Conservation (phyloP, 2,329 filamentous ascomycete species). For the Eurotiales sp. region DNA sequence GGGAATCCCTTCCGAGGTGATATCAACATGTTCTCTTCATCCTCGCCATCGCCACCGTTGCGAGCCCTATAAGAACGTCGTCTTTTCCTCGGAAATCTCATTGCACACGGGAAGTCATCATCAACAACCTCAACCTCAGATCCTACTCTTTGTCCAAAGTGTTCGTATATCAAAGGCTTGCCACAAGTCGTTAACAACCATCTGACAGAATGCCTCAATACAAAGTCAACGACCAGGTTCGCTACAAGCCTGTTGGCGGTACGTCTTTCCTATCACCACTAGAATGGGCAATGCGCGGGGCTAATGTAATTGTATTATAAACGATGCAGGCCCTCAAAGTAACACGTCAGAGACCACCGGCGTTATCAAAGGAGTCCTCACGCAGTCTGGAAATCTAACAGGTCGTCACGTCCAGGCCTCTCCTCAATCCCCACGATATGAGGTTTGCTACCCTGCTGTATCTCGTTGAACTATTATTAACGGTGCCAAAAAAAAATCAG, state of each 20-base stretch:
- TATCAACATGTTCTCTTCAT: neutral
- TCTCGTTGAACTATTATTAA: neutral
- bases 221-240: constrained; percentile 33
- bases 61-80: constrained; percentile 1
- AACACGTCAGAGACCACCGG: constrained; percentile 38
- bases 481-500: constrained; percentile 12
- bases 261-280: constrained; percentile 14
- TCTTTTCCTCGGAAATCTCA: neutral
- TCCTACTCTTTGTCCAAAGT: no score
- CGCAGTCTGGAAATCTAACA: constrained; percentile 28
- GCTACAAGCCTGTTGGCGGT: constrained; percentile 43
- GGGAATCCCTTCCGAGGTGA: constrained; percentile 3
- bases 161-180: no score
- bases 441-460: constrained; percentile 24
- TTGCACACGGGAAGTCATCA: neutral
- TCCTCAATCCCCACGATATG: constrained; percentile 34
- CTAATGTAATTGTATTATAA: no score
- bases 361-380: constrained; percentile 34
- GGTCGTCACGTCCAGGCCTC: constrained; percentile 36
- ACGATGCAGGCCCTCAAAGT: constrained; percentile 37
- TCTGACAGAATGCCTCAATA: constrained; percentile 24
- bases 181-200: no score
- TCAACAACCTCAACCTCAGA: no score
- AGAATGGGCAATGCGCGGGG: no score
- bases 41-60: neutral